Evolutionary conservation across 306 rosid genomes (phyloP).

Genomic region (Coriaria nepalensis): DNA sequence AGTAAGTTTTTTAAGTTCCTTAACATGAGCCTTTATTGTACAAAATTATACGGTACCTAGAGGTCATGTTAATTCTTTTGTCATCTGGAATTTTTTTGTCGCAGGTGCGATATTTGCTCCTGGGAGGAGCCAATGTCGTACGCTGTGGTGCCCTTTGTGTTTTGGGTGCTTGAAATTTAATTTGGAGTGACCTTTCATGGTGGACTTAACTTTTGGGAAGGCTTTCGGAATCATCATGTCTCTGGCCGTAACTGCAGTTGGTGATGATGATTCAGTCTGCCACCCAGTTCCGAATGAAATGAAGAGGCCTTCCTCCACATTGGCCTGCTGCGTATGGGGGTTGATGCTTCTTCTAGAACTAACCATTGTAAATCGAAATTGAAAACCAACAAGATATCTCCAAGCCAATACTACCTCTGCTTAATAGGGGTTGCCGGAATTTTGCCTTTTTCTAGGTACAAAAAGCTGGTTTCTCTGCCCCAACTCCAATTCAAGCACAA

Average conservation of each 20-base stretch:
- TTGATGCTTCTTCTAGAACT: constrained; percentile 87
- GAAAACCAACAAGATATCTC: constrained; percentile 22
- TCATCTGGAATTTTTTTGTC: constrained; percentile 73
- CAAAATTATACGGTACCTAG: constrained; percentile 57
- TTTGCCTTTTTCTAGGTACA: constrained; percentile 80
- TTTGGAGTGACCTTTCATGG: constrained; percentile 94
- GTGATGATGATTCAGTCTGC: constrained; percentile 90
- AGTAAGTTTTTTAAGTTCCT: constrained; percentile 25
- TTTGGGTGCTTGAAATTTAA: constrained; percentile 74
- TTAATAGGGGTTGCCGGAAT: constrained; percentile 51
- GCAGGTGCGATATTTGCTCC: constrained; percentile 99
- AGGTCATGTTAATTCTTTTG: constrained; percentile 69
- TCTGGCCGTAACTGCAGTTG: constrained; percentile 75
- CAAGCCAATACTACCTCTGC: constrained; percentile 17
- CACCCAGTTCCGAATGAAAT: constrained; percentile 73
- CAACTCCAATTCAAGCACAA: constrained; percentile 98
- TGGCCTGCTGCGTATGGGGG: constrained; percentile 73
- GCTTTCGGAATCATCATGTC: constrained; percentile 91
- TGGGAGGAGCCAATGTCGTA: constrained; percentile 99
- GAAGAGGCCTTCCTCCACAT: constrained; percentile 98
- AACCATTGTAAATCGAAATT: constrained; percentile 39
- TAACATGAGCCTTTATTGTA: constrained; percentile 33
- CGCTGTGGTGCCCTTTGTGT: constrained; percentile 95
- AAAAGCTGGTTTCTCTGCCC: constrained; percentile 90
- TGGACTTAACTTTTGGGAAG: constrained; percentile 81